These are phyloP conservation scores for Viola odorata DNA, from an alignment of 345 rosid genomes.

Conservation along the genomic window DNA sequence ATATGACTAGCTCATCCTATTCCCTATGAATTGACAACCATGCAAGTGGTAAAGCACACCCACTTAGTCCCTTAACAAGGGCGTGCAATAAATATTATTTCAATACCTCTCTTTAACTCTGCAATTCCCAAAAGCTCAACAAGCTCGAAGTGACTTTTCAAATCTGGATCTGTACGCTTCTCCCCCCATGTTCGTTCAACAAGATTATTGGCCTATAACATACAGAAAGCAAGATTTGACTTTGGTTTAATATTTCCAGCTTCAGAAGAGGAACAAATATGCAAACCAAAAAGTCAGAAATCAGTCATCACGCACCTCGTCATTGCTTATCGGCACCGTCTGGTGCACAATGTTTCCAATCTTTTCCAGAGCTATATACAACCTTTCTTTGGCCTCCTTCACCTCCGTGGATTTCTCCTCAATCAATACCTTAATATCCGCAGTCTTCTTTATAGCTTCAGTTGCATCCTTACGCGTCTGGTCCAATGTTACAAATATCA, in stretches of 20 bases:
- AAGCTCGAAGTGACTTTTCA: constrained; percentile 77
- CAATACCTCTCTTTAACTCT: constrained; percentile 65
- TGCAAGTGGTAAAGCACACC: too few relatives aligned
- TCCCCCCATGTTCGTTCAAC: constrained; percentile 54
- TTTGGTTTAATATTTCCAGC: neutral
- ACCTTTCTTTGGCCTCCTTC: neutral
- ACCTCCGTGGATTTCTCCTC: neutral
- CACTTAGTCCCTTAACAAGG: too few relatives aligned
- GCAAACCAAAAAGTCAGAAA: neutral
- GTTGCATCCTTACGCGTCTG: neutral
- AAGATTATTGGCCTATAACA: neutral
- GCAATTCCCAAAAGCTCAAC: constrained; percentile 74
- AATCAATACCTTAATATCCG: neutral
- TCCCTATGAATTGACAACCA: too few relatives aligned
- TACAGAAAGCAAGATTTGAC: neutral
- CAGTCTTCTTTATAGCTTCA: neutral
- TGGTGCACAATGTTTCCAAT: constrained; percentile 78
- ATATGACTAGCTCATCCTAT: too few relatives aligned
- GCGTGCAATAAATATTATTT: too few relatives aligned
- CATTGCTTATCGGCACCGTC: constrained; percentile 56
- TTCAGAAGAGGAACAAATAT: too few relatives aligned
- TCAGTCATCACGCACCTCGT: constrained; percentile 41
- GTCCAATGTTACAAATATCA: neutral
- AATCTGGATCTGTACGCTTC: constrained; percentile 41
- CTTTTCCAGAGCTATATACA: constrained; percentile 34